phyloP scores from a whole-genome alignment of 345 rosid species.

The Hypericum androsaemum region DNA sequence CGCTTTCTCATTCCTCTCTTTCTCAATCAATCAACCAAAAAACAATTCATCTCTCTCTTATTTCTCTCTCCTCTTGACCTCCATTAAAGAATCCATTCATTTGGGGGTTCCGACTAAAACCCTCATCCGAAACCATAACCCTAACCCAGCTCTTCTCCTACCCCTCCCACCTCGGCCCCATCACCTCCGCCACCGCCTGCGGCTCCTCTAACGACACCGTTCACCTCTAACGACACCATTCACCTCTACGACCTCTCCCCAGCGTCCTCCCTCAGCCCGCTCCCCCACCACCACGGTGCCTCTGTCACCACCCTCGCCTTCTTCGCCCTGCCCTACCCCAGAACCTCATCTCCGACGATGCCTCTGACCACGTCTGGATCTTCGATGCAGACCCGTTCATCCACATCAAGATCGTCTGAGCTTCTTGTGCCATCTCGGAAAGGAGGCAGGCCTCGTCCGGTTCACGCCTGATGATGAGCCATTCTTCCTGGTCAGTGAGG shows the following conservation, averaged over 20 bases:
- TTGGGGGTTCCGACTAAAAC: conserved; percentile 80
- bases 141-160: conserved; percentile 74
- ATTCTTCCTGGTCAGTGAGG: conserved; percentile 62
- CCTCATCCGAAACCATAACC: conserved; percentile 17
- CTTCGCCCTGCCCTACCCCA: conserved; percentile 74
- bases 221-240: too few species aligned
- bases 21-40: too few species aligned
- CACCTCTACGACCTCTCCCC: conserved; percentile 76
- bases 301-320: conserved; percentile 74
- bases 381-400: conserved; percentile 82
- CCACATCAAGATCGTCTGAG: conserved; percentile 60
- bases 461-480: conserved; percentile 51
- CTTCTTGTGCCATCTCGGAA: conserved; percentile 58
- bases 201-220: conserved; percentile 75
- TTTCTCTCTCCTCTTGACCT: too few species aligned
- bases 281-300: conserved; percentile 45
- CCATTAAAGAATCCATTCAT: too few species aligned
- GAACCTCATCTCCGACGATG: conserved; percentile 69
- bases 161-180: conserved; percentile 74
- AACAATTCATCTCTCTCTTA: too few species aligned
- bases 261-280: conserved; percentile 74
- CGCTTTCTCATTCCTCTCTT: too few species aligned
- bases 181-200: conserved; percentile 65
- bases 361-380: conserved; percentile 76
- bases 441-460: conserved; percentile 56